Evolutionary conservation across 176 grass and related monocot genomes (phyloP).

Genomic region (Poa pratensis): DNA sequence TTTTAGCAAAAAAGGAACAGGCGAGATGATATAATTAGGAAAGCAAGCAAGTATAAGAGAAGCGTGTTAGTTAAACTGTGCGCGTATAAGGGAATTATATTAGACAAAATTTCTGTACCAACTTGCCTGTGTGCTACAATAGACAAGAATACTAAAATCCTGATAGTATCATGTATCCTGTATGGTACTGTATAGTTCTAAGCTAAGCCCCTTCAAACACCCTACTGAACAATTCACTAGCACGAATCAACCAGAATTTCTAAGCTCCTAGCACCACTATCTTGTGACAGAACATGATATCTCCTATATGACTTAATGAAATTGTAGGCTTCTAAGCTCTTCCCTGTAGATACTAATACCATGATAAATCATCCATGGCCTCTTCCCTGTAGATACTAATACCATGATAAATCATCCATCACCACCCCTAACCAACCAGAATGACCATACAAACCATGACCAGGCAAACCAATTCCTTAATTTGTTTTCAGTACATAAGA

Average conservation of each 20-base stretch:
- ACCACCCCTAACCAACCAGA: not conserved
- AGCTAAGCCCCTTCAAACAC: not conserved
- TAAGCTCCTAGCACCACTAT: not conserved
- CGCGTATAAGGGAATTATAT: not conserved
- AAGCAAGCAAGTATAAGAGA: not conserved
- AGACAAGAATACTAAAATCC: not conserved
- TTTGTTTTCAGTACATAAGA: not conserved
- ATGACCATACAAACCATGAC: not conserved
- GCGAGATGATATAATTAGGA: not conserved
- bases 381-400: not conserved
- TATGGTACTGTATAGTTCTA: not conserved
- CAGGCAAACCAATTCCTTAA: not conserved
- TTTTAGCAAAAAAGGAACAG: not conserved
- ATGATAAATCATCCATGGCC: not conserved
- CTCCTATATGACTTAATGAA: not conserved
- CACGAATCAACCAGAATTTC: not conserved
- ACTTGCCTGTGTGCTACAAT: not conserved
- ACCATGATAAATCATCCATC: not conserved
- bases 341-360: too few relatives aligned
- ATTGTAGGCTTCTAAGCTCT: not conserved
- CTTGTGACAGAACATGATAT: not conserved
- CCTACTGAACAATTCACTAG: not conserved
- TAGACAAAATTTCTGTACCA: not conserved
- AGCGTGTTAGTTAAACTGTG: not conserved
- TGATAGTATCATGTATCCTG: not conserved